Conservation (phyloP, 2,329 filamentous ascomycete genomes). For the Chaetomiaceae sp. region DNA sequence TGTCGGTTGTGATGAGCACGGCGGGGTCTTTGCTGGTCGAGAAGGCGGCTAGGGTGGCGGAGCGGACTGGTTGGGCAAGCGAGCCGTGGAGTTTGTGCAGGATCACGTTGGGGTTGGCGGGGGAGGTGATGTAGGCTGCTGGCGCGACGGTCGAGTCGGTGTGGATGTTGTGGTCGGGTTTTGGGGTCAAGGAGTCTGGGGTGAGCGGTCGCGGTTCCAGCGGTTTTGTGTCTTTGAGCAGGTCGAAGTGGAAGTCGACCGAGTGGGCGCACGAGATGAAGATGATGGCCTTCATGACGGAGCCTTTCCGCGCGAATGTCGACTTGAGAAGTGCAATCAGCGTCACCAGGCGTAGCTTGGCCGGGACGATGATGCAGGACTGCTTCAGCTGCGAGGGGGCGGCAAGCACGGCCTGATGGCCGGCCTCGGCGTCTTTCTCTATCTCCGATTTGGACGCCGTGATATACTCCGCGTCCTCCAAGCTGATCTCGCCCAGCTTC, state of each 20-base stretch:
- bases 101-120: slow-evolving; percentile 65
- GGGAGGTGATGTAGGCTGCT: slow-evolving; percentile 65
- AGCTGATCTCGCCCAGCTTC: slow-evolving; percentile 84
- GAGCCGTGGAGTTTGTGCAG: slow-evolving; percentile 89
- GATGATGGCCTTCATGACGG: slow-evolving; percentile 92
- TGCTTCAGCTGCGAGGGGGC: slow-evolving; percentile 93
- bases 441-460: slow-evolving; percentile 55
- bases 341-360: slow-evolving; percentile 86
- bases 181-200: slow-evolving; percentile 21
- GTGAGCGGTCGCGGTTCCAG: slow-evolving; percentile 31
- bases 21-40: slow-evolving; percentile 65
- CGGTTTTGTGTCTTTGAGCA: slow-evolving; percentile 50
- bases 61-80: slow-evolving; percentile 78
- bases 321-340: slow-evolving; percentile 78
- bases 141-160: slow-evolving; percentile 56
- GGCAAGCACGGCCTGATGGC: slow-evolving; percentile 57
- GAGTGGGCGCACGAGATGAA: slow-evolving; percentile 97
- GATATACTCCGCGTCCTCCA: slow-evolving; percentile 87
- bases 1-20: slow-evolving; percentile 88
- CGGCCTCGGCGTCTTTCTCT: slow-evolving; percentile 38
- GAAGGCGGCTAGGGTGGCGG: slow-evolving; percentile 77
- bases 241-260: slow-evolving; percentile 91
- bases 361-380: slow-evolving; percentile 77
- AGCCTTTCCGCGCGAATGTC: slow-evolving; percentile 79
- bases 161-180: slow-evolving; percentile 20